A percentile compares a stretch with the other conserved stretches of the same genome.
Evolutionary conservation across 2,329 filamentous ascomycete genomes (phyloP).

Genomic region (Aspergillus sojae): DNA sequence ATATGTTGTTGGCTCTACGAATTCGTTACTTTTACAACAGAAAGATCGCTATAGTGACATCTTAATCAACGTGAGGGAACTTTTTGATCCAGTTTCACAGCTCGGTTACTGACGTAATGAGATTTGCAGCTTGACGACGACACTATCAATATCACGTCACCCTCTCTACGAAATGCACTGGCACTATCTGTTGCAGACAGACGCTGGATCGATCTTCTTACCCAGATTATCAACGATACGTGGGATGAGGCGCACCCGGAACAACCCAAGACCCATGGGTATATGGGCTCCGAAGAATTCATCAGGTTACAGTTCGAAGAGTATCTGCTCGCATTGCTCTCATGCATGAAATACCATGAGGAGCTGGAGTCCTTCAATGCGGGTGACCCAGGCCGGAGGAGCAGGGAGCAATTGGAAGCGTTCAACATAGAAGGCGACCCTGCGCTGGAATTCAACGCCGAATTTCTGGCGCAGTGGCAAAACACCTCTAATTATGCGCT

Average conservation of each 20-base stretch:
- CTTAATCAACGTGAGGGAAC: constrained; percentile 70
- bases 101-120: neutral
- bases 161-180: constrained; percentile 74
- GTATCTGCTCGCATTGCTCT: constrained; percentile 86
- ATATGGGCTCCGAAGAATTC: constrained; percentile 94
- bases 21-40: constrained; percentile 89
- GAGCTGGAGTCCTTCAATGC: constrained; percentile 57
- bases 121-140: constrained; percentile 72
- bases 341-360: constrained; percentile 85
- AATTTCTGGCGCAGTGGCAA: constrained; percentile 88
- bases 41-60: constrained; percentile 96
- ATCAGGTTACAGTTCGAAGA: constrained; percentile 97
- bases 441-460: constrained; percentile 75
- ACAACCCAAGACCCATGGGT: constrained; percentile 91
- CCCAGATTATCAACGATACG: constrained; percentile 89
- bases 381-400: constrained; percentile 45
- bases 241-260: constrained; percentile 93
- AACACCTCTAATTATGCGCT: constrained; percentile 88
- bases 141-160: constrained; percentile 79
- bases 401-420: constrained; percentile 56
- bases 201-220: constrained; percentile 95
- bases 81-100: neutral
- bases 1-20: constrained; percentile 96
- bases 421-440: constrained; percentile 78
- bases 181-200: constrained; percentile 82